Conservation (phyloP, 352 stramenopile genomes). For the Pythium periplocum region DNA sequence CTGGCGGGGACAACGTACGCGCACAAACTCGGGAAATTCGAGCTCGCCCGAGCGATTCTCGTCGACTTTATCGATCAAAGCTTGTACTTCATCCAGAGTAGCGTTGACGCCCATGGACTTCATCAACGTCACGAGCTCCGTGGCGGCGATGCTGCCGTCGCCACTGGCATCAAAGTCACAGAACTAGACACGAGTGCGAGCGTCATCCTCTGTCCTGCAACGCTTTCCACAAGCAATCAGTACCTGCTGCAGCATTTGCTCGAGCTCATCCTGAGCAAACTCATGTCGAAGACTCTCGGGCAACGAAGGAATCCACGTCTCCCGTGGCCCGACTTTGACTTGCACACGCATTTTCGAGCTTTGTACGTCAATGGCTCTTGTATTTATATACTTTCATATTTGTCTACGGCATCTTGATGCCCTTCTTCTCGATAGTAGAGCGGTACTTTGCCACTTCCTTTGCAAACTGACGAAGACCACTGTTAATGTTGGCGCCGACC, state of each 20-base stretch:
- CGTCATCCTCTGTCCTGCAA: no score
- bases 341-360: slow-evolving; percentile 31
- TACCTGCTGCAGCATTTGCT: slow-evolving; percentile 67
- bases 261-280: slow-evolving; percentile 55
- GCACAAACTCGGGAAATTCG: slow-evolving; percentile 65
- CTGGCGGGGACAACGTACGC: slow-evolving; percentile 20
- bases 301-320: slow-evolving; percentile 44
- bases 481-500: slow-evolving; percentile 46
- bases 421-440: slow-evolving; percentile 28
- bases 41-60: slow-evolving; percentile 64
- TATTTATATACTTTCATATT: no score
- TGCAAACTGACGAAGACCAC: slow-evolving; percentile 54
- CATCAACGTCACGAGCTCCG: slow-evolving; percentile 52
- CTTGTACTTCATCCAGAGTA: slow-evolving; percentile 36
- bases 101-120: slow-evolving; percentile 54
- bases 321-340: slow-evolving; percentile 24
- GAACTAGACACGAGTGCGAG: slow-evolving; percentile 25
- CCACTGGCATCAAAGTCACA: slow-evolving; percentile 64
- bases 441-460: slow-evolving; percentile 42
- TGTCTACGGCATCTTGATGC: background rate
- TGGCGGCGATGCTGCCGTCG: slow-evolving; percentile 51
- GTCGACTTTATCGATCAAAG: slow-evolving; percentile 64
- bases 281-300: slow-evolving; percentile 59
- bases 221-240: no score
- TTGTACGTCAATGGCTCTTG: background rate